phyloP scores from a whole-genome alignment of 208 protist species.

The Leishmania martiniquensis region DNA sequence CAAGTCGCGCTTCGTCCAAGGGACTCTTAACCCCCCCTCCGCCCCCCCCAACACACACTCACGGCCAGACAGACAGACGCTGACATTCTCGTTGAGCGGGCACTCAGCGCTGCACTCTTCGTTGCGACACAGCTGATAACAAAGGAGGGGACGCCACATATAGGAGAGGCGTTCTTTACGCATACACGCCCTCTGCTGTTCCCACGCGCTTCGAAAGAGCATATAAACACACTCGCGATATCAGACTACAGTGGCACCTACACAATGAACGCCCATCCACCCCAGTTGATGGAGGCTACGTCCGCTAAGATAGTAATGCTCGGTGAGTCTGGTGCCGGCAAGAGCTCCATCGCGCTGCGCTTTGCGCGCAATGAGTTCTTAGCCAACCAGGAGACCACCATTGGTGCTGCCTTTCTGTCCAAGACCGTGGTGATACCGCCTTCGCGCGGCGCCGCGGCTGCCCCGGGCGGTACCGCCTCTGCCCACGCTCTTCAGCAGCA shows the following conservation, averaged over 20 bases:
- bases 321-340: conserved; percentile 89
- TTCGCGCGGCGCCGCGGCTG: conserved; percentile 14
- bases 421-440: conserved; percentile 73
- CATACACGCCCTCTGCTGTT: background rate
- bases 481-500: conserved; percentile 15
- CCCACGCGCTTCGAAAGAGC: background rate
- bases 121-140: background rate
- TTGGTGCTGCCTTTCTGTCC: conserved; percentile 89
- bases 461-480: conserved; percentile 9
- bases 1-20: background rate
- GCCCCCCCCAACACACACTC: background rate
- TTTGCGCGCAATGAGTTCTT: conserved; percentile 89
- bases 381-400: conserved; percentile 83
- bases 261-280: conserved; percentile 20
- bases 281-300: conserved; percentile 40
- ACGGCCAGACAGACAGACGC: background rate
- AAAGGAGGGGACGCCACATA: background rate
- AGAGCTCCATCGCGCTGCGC: conserved; percentile 87
- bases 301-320: conserved; percentile 91
- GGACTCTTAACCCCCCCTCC: background rate
- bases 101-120: background rate
- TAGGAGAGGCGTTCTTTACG: background rate
- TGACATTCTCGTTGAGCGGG: background rate
- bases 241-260: background rate
- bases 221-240: background rate